These are phyloP conservation scores for Microbotryum lychnidis-dioicae DNA, from an alignment of 1,284 basidiomycete genomes.

Conservation along the genomic window DNA sequence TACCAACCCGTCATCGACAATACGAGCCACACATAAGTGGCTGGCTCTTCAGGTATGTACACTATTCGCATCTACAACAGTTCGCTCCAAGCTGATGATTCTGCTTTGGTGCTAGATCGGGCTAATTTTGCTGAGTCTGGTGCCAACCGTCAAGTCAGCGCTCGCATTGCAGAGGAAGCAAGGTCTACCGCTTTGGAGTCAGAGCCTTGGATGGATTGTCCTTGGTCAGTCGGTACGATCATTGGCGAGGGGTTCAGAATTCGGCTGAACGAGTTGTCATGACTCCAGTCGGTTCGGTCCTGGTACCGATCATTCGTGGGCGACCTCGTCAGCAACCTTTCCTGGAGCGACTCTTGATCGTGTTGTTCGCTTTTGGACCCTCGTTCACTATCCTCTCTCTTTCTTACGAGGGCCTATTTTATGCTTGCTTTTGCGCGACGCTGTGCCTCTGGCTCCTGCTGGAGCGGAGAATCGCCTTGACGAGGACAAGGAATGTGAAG, in stretches of 20 bases:
- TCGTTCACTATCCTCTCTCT: constrained; percentile 74
- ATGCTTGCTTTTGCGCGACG: constrained; percentile 56
- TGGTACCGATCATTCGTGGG: constrained; percentile 12
- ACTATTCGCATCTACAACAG: too few relatives aligned
- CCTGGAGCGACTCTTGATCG: constrained; percentile 36
- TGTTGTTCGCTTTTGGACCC: constrained; percentile 56
- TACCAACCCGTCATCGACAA: too few relatives aligned
- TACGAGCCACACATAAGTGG: too few relatives aligned
- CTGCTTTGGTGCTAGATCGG: constrained; percentile 18
- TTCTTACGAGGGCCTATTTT: constrained; percentile 75
- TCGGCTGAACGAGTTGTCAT: not conserved
- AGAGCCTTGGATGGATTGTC: constrained; percentile 58
- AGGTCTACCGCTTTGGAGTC: constrained; percentile 59
- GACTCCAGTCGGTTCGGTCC: not conserved
- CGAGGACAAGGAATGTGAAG: constrained; percentile 13
- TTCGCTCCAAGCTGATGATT: not conserved
- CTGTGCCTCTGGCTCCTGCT: constrained; percentile 63
- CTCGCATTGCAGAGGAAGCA: constrained; percentile 54
- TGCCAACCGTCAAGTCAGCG: constrained; percentile 54
- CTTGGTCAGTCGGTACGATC: constrained; percentile 51
- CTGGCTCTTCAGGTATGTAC: too few relatives aligned
- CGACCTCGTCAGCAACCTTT: constrained; percentile 27
- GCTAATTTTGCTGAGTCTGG: constrained; percentile 48
- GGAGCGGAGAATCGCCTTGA: constrained; percentile 48
- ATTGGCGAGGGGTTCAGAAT: not conserved